These are phyloP conservation scores for Mortierella sp. DNA, from an alignment of 371 early-diverging fungal species.

Conservation along the genomic window DNA sequence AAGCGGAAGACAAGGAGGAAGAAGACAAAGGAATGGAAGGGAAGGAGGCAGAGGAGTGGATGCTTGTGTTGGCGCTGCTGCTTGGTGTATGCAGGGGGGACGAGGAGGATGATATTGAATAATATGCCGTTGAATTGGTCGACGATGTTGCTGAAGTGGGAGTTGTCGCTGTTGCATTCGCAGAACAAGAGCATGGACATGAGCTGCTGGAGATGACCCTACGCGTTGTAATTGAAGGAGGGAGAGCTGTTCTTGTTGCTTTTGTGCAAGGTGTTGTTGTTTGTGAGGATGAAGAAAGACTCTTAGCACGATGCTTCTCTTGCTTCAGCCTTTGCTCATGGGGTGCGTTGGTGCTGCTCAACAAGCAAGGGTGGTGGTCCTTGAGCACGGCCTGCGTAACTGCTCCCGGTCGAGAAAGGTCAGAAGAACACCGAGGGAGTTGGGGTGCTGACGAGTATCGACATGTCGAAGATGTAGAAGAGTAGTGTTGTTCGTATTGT, in stretches of 20 bases:
- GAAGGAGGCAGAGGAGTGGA: conserved; percentile 6
- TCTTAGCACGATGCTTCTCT: background rate
- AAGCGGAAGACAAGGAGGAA: background rate
- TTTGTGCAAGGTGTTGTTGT: background rate
- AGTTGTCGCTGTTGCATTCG: background rate
- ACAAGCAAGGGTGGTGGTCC: conserved; percentile 16
- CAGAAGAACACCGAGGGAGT: background rate
- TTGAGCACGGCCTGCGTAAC: conserved; percentile 32
- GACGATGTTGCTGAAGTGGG: background rate
- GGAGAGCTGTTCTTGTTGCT: background rate
- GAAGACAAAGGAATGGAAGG: conserved; percentile 9
- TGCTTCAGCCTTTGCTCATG: background rate
- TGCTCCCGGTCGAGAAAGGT: conserved; percentile 17
- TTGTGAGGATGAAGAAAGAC: background rate
- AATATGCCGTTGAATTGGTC: background rate
- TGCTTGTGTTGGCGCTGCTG: background rate
- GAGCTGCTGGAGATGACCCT: background rate
- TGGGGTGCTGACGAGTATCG: background rate
- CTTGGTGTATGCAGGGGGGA: conserved; percentile 9
- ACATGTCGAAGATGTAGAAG: conserved; percentile 1
- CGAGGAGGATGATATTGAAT: background rate
- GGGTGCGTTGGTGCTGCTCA: background rate
- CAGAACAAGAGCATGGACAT: background rate
- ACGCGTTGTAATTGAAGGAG: background rate
- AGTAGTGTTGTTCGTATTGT: background rate